Conservation (phyloP, 257 asterid species). For the Nicotiana obtusifolia region DNA sequence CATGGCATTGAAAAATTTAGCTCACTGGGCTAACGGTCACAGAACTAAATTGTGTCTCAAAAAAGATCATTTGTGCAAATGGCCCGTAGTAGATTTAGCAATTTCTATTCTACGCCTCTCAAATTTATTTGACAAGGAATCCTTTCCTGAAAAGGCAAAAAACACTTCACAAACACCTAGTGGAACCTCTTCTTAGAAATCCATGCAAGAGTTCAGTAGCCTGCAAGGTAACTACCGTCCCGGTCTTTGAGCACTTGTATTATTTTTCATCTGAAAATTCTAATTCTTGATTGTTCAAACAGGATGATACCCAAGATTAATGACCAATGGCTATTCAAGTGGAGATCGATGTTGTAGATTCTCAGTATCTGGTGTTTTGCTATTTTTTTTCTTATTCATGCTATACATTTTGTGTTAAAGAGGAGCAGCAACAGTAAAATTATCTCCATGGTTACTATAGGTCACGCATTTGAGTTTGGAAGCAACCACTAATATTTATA, state of each 20-base stretch:
- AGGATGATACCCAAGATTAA: background rate
- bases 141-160: background rate
- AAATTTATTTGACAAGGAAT: too few relatives aligned
- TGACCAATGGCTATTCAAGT: background rate
- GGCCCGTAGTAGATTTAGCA: background rate
- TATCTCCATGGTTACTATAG: too few relatives aligned
- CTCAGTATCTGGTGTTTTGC: background rate
- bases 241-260: background rate
- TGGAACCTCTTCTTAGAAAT: too few relatives aligned
- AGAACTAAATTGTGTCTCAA: too few relatives aligned
- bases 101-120: background rate
- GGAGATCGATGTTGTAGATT: background rate
- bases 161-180: too few relatives aligned
- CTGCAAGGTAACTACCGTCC: too few relatives aligned
- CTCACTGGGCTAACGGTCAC: too few relatives aligned
- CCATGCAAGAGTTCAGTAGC: too few relatives aligned
- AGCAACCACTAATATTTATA: too few relatives aligned
- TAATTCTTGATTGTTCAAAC: background rate
- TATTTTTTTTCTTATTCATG: background rate
- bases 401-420: background rate
- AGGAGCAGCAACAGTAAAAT: too few relatives aligned
- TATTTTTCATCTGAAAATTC: background rate
- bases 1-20: background rate
- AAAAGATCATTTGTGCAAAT: too few relatives aligned
- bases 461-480: too few relatives aligned